Evolutionary conservation across 2,329 filamentous ascomycete species (phyloP).

Genomic region (Fusarium odoratissimum): DNA sequence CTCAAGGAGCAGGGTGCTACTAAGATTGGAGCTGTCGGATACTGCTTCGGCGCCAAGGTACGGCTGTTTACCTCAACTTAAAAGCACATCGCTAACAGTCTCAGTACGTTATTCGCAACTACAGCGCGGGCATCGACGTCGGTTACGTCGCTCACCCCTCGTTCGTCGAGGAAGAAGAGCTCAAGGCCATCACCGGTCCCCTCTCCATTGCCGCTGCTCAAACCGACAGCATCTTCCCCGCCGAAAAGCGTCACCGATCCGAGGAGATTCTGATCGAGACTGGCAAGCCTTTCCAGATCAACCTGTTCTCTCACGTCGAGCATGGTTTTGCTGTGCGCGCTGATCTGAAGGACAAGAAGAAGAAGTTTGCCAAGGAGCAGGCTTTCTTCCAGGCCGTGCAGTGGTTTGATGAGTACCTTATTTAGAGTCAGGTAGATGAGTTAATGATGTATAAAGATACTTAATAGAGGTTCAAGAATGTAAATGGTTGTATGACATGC

Average conservation of each 20-base stretch:
- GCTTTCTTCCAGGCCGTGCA: slow-evolving; percentile 80
- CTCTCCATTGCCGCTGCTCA: slow-evolving; percentile 73
- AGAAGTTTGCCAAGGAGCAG: slow-evolving; percentile 80
- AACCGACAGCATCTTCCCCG: slow-evolving; percentile 68
- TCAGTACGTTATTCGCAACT: slow-evolving; percentile 76
- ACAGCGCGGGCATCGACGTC: slow-evolving; percentile 65
- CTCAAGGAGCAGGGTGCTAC: slow-evolving; percentile 64
- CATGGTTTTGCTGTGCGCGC: slow-evolving; percentile 82
- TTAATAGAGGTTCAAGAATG: neutral
- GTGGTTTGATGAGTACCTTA: slow-evolving; percentile 73
- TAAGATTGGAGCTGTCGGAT: slow-evolving; percentile 68
- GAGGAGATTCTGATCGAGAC: slow-evolving; percentile 69
- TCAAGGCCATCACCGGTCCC: slow-evolving; percentile 66
- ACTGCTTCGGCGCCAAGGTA: slow-evolving; percentile 74
- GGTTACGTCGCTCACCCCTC: slow-evolving; percentile 75
- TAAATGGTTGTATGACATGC: neutral
- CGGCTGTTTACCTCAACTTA: slow-evolving; percentile 36
- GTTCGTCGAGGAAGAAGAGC: slow-evolving; percentile 68
- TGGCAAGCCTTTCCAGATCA: slow-evolving; percentile 72
- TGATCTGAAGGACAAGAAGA: slow-evolving; percentile 62
- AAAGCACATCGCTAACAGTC: neutral
- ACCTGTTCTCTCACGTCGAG: slow-evolving; percentile 73
- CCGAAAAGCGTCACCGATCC: slow-evolving; percentile 64
- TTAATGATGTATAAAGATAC: slow-evolving; percentile 1
- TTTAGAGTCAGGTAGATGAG: neutral